Percentiles rank a stretch among this genome's conserved stretches.
Conservation (phyloP, 768 basidiomycete genomes). For the Sarcomyxa edulis region DNA sequence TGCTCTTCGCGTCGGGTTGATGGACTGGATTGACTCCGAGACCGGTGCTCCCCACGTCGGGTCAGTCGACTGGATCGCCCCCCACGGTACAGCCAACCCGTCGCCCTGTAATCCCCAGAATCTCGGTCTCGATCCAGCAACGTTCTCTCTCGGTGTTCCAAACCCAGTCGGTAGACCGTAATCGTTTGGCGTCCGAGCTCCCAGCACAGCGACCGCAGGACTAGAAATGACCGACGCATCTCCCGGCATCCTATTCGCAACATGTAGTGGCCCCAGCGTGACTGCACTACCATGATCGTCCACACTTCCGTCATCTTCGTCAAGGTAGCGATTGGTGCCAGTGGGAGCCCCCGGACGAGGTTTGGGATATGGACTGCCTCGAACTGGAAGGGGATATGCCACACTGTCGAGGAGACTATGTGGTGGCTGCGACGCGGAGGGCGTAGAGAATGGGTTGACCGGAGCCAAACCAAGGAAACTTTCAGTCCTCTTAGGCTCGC, state of each 20-base stretch:
- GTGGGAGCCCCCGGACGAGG: conserved; percentile 21
- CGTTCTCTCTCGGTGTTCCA: conserved; percentile 19
- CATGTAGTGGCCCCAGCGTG: conserved; percentile 39
- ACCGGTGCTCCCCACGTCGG: not conserved
- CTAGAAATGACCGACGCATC: conserved; percentile 34
- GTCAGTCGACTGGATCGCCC: conserved; percentile 8
- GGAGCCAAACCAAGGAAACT: conserved; percentile 17
- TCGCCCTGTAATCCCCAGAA: conserved; percentile 25
- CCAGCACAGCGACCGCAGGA: conserved; percentile 18
- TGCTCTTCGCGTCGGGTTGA: no score
- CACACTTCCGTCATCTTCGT: conserved; percentile 16
- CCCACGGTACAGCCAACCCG: conserved; percentile 27
- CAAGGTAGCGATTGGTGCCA: no score
- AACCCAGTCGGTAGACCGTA: conserved; percentile 4
- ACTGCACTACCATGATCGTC: conserved; percentile 23
- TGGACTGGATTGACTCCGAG: not conserved
- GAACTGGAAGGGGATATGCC: conserved; percentile 16
- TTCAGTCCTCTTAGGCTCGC: conserved; percentile 31
- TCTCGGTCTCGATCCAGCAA: conserved; percentile 20
- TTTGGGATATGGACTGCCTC: conserved; percentile 15
- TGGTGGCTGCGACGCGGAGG: conserved; percentile 18
- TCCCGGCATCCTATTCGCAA: conserved; percentile 44
- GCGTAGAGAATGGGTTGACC: no score
- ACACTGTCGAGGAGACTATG: conserved; percentile 13
- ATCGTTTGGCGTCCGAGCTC: conserved; percentile 8